Evolutionary conservation across 148 eudicot species (phyloP).

Genomic region (Pouteria glomerata): DNA sequence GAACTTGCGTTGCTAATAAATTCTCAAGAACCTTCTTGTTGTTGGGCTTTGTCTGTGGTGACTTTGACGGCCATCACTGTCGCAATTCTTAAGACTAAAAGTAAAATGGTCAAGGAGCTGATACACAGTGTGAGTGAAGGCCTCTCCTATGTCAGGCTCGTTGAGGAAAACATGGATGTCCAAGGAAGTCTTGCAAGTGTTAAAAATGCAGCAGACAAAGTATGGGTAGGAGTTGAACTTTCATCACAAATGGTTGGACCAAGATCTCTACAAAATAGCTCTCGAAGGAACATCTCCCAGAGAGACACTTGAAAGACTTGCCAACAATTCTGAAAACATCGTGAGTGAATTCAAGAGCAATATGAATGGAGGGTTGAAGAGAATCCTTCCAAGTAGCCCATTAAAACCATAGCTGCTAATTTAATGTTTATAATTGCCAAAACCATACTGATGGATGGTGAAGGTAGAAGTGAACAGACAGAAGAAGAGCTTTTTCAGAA

Average conservation of each 20-base stretch:
- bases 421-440: background rate
- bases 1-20: background rate
- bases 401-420: background rate
- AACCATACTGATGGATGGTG: background rate
- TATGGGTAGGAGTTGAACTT: no score
- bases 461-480: background rate
- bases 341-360: background rate
- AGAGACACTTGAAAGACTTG: background rate
- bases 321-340: no score
- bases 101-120: background rate
- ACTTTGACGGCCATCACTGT: slow-evolving; percentile 1
- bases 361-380: background rate
- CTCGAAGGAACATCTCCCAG: no score
- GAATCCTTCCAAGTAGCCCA: background rate
- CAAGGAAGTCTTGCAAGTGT: background rate
- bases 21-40: slow-evolving; percentile 1
- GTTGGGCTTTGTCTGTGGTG: slow-evolving; percentile 6
- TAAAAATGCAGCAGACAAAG: no score
- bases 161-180: no score
- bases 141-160: no score
- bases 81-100: slow-evolving; percentile 5
- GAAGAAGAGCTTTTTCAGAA: slow-evolving; percentile 4
- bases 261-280: background rate
- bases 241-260: no score
- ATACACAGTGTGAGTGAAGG: no score